These are phyloP conservation scores for Candida silvicultrix DNA, from an alignment of 805 yeast species.

Conservation along the genomic window DNA sequence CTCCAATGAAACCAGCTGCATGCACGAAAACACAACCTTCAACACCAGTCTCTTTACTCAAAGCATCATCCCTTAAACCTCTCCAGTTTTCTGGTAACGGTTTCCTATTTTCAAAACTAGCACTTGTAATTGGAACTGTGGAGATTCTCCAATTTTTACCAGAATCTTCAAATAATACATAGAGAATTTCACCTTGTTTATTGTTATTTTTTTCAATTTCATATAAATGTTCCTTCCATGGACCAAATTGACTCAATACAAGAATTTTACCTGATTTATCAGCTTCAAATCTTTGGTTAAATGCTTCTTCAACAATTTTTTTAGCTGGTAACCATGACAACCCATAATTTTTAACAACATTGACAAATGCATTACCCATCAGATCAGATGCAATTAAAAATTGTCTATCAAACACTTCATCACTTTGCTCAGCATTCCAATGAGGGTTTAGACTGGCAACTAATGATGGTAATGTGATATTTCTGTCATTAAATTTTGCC, in stretches of 20 bases:
- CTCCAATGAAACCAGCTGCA: slow-evolving; percentile 97
- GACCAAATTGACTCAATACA: slow-evolving; percentile 69
- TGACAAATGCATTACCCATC: slow-evolving; percentile 78
- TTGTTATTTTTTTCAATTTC: slow-evolving; percentile 57
- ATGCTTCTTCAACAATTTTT: slow-evolving; percentile 64
- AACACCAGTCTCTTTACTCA: slow-evolving; percentile 71
- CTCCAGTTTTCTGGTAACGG: slow-evolving; percentile 90
- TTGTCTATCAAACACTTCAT: slow-evolving; percentile 56
- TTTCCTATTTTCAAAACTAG: slow-evolving; percentile 78
- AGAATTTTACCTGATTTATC: slow-evolving; percentile 71
- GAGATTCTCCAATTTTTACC: slow-evolving; percentile 76
- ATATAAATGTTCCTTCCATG: slow-evolving; percentile 94
- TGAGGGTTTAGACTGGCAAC: slow-evolving; percentile 78
- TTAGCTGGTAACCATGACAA: slow-evolving; percentile 91
- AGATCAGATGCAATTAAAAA: slow-evolving; percentile 68
- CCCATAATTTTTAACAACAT: slow-evolving; percentile 64
- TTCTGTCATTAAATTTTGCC: slow-evolving; percentile 64
- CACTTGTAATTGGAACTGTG: slow-evolving; percentile 77
- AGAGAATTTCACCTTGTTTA: slow-evolving; percentile 52
- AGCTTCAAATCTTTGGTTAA: slow-evolving; percentile 48
- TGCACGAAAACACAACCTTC: slow-evolving; percentile 88
- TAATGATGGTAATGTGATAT: slow-evolving; percentile 71
- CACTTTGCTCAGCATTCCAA: slow-evolving; percentile 69
- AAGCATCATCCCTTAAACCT: slow-evolving; percentile 87
- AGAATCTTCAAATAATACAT: slow-evolving; percentile 78